A percentile compares a stretch with the other conserved stretches of the same genome.
These are phyloP conservation scores for Tulasnella sp. DNA, from an alignment of 768 basidiomycete genomes.

Conservation along the genomic window DNA sequence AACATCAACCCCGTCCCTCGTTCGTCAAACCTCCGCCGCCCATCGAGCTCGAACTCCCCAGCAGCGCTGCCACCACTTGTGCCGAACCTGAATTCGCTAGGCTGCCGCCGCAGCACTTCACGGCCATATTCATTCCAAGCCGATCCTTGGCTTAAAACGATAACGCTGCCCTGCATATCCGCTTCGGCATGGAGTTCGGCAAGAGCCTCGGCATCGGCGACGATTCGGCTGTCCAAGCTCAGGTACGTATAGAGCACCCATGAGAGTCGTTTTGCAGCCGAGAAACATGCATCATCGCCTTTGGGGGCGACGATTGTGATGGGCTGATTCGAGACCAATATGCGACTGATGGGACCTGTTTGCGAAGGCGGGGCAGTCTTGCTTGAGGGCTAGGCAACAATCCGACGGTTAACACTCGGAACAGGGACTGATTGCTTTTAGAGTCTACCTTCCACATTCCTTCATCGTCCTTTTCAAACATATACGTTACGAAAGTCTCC, in stretches of 20 bases:
- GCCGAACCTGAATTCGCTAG: slow-evolving; percentile 2
- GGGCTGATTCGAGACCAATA: slow-evolving; percentile 11
- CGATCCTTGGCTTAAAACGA: slow-evolving; percentile 18
- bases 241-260: slow-evolving; percentile 18
- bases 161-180: background rate
- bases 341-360: slow-evolving; percentile 17
- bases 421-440: background rate
- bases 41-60: slow-evolving; percentile 1
- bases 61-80: background rate
- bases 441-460: background rate
- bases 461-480: background rate
- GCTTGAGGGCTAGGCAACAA: background rate
- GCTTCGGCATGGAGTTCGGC: background rate
- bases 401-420: background rate
- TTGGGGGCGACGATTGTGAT: slow-evolving; percentile 12
- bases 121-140: slow-evolving; percentile 7
- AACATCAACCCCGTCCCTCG: slow-evolving; percentile 15
- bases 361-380: background rate
- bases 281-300: background rate
- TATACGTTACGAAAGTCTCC: background rate
- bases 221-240: slow-evolving; percentile 12
- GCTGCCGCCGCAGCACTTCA: background rate
- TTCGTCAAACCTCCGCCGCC: background rate
- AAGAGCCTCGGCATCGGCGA: slow-evolving; percentile 16
- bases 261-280: slow-evolving; percentile 14